Evolutionary conservation across 2,329 filamentous ascomycete species (phyloP).

Genomic region (Erysiphe pulchra): DNA sequence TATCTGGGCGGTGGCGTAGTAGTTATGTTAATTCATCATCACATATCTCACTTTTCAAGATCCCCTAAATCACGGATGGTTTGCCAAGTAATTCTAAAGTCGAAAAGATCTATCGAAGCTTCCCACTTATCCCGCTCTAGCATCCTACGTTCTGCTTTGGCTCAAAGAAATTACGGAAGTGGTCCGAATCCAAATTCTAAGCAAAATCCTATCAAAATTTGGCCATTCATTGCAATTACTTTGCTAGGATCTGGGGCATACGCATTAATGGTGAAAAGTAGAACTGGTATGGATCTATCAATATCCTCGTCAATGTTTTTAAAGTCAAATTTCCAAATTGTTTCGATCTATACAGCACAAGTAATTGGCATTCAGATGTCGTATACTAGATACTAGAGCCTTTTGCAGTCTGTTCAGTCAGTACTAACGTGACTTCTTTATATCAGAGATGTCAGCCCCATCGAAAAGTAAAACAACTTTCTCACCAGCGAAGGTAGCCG

Average conservation of each 20-base stretch:
- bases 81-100: too few species aligned
- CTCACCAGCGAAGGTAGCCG: conserved; percentile 52
- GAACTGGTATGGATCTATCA: conserved; percentile 14
- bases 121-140: neutral
- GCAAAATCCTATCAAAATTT: conserved; percentile 14
- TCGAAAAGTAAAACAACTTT: conserved; percentile 39
- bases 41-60: too few species aligned
- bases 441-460: conserved; percentile 19
- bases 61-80: too few species aligned
- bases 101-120: neutral
- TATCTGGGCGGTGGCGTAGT: too few species aligned
- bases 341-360: neutral
- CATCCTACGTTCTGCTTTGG: neutral
- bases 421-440: conserved; percentile 4
- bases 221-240: conserved; percentile 18
- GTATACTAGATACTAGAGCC: too few species aligned
- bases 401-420: neutral
- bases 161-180: conserved; percentile 6
- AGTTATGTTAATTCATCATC: too few species aligned
- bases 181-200: conserved; percentile 10
- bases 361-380: too few species aligned
- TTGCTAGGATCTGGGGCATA: conserved; percentile 23
- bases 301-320: neutral
- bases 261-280: conserved; percentile 22
- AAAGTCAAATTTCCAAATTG: neutral